A percentile compares a stretch with the other conserved stretches of the same genome.
Conservation (phyloP, 345 rosid species). For the Aegle marmelos region DNA sequence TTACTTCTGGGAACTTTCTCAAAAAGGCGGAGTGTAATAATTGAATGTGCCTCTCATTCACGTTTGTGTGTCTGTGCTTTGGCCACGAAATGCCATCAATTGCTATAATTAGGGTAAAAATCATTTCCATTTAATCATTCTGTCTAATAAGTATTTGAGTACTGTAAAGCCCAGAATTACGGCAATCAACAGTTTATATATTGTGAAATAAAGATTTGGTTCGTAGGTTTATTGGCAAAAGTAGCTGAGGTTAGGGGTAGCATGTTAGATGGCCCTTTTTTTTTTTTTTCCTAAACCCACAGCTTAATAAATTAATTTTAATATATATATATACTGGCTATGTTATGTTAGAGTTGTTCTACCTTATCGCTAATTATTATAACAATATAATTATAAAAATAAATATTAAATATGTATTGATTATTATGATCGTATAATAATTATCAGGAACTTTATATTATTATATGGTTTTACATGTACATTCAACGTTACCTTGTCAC, state of each 20-base stretch:
- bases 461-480: too few species aligned
- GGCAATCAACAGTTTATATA: conserved; percentile 9
- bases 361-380: too few species aligned
- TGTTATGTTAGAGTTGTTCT: too few species aligned
- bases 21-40: neutral
- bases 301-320: too few species aligned
- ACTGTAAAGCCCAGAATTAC: conserved; percentile 25
- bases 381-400: too few species aligned
- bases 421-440: too few species aligned
- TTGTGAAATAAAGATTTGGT: conserved; percentile 4
- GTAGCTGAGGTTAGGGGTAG: neutral
- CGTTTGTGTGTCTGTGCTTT: conserved; percentile 18
- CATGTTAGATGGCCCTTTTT: too few species aligned
- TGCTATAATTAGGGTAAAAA: conserved; percentile 19
- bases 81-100: neutral
- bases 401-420: too few species aligned
- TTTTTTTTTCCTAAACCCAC: too few species aligned
- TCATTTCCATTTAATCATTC: conserved; percentile 30
- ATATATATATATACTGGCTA: too few species aligned
- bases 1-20: conserved; percentile 16
- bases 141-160: conserved; percentile 18
- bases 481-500: too few species aligned
- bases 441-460: too few species aligned
- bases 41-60: neutral
- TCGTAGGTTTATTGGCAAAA: neutral